phyloP scores from a whole-genome alignment of 768 basidiomycete species.

The Boletales sp. region DNA sequence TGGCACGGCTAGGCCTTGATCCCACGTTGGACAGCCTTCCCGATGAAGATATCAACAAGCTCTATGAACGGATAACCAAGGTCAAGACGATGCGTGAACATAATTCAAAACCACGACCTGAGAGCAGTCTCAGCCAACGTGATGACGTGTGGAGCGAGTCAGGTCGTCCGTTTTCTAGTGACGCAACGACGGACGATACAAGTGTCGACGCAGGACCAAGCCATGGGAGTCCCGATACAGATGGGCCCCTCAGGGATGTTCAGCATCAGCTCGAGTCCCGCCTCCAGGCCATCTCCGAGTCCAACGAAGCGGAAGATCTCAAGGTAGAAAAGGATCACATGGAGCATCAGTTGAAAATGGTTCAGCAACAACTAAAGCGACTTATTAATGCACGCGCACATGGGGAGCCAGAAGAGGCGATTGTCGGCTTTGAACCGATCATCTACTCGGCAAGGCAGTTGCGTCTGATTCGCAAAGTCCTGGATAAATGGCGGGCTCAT shows the following conservation, averaged over 20 bases:
- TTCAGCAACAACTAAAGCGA: slow-evolving; percentile 79
- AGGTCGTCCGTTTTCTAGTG: slow-evolving; percentile 75
- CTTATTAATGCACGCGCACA: slow-evolving; percentile 72
- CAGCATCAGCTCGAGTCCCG: slow-evolving; percentile 76
- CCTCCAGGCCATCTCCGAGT: slow-evolving; percentile 57
- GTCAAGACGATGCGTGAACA: slow-evolving; percentile 86
- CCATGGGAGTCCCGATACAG: slow-evolving; percentile 60
- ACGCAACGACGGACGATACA: slow-evolving; percentile 83
- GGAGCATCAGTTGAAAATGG: slow-evolving; percentile 80
- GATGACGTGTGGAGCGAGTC: slow-evolving; percentile 90
- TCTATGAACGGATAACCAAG: slow-evolving; percentile 92
- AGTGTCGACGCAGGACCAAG: slow-evolving; percentile 67
- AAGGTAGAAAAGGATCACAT: slow-evolving; percentile 91
- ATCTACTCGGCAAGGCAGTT: slow-evolving; percentile 82
- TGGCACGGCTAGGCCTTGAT: slow-evolving; percentile 81
- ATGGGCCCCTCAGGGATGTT: slow-evolving; percentile 63
- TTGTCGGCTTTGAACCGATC: slow-evolving; percentile 69
- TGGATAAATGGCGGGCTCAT: slow-evolving; percentile 84
- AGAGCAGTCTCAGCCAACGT: slow-evolving; percentile 81
- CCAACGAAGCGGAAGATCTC: slow-evolving; percentile 77
- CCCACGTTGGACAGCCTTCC: slow-evolving; percentile 89
- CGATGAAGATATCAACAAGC: slow-evolving; percentile 90
- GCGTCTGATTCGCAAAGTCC: slow-evolving; percentile 73
- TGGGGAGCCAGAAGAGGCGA: slow-evolving; percentile 67
- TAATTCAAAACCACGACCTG: slow-evolving; percentile 76